Conservation (phyloP, 345 rosid genomes). For the Eucalyptus marginata region DNA sequence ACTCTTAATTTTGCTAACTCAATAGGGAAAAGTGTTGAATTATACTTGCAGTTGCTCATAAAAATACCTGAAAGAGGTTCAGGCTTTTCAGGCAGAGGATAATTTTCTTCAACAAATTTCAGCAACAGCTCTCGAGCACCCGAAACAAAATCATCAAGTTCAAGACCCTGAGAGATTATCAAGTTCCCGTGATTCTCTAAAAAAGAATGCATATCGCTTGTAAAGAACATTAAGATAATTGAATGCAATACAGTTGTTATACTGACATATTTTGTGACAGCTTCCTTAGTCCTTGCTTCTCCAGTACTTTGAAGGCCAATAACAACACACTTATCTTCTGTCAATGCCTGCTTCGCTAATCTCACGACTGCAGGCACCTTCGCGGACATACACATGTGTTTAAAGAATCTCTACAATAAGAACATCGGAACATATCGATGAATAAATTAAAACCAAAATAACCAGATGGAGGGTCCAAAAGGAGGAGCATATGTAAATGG, state of each 20-base stretch:
- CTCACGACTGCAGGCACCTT: constrained; percentile 92
- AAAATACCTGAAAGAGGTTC: constrained; percentile 72
- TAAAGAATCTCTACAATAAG: constrained; percentile 78
- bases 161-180: constrained; percentile 50
- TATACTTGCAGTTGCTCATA: not conserved
- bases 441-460: not conserved
- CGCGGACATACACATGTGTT: constrained; percentile 98
- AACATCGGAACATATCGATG: not conserved
- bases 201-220: not conserved
- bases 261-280: constrained; percentile 92
- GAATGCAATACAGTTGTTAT: not conserved
- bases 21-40: not conserved
- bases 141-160: constrained; percentile 97
- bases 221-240: not conserved
- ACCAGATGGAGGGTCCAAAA: not conserved
- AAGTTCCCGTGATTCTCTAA: not conserved
- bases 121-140: constrained; percentile 96
- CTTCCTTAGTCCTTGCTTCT: constrained; percentile 99
- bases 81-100: constrained; percentile 92
- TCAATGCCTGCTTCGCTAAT: constrained; percentile 74
- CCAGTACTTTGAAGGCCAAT: constrained; percentile 99
- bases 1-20: not conserved
- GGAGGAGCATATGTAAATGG: not conserved
- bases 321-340: constrained; percentile 77
- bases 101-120: constrained; percentile 96